phyloP scores from a whole-genome alignment of 164 flowering plant genomes.

The Magnolia sinica region DNA sequence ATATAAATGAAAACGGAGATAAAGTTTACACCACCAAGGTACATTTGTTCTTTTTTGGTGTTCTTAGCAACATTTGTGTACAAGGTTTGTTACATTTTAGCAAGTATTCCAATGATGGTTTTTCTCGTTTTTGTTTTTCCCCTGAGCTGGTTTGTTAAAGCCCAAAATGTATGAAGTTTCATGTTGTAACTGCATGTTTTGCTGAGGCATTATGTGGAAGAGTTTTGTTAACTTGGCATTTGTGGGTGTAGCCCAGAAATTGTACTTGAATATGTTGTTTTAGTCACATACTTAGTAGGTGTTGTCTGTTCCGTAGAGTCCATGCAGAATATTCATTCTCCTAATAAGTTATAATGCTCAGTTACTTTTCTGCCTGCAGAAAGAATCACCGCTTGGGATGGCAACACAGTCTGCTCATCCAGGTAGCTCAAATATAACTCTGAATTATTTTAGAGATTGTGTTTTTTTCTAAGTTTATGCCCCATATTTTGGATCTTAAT shows the following conservation, averaged over 20 bases:
- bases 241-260: not conserved
- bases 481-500: not conserved
- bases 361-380: constrained; percentile 32
- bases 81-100: not conserved
- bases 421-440: constrained; percentile 35
- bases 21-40: constrained; percentile 95
- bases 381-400: constrained; percentile 74
- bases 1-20: constrained; percentile 87
- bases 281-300: not conserved
- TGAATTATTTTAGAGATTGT: not conserved
- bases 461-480: not conserved
- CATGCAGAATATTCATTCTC: too few relatives aligned
- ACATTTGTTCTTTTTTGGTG: not conserved
- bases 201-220: not conserved
- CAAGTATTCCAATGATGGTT: not conserved
- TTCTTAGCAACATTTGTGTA: not conserved
- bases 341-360: not conserved
- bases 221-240: too few relatives aligned
- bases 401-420: constrained; percentile 94
- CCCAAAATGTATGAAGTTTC: not conserved
- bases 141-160: not conserved
- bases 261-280: not conserved
- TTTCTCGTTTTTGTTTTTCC: not conserved
- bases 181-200: not conserved
- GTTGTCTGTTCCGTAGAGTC: not conserved